Conservation (phyloP, 1,284 basidiomycete genomes). For the Ganoderma leucocontextum region DNA sequence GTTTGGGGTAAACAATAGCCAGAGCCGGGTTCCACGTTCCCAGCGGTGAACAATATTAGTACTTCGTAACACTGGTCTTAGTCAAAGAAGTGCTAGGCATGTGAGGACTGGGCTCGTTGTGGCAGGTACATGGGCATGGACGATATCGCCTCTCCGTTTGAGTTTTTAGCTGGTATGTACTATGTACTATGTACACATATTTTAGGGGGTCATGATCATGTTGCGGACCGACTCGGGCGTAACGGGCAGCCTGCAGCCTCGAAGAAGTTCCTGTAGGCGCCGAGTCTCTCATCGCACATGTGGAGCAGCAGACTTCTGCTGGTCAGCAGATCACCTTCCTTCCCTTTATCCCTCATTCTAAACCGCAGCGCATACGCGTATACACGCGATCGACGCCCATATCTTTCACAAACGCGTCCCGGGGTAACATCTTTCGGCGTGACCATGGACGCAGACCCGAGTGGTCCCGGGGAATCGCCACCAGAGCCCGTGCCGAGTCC, state of each 20-base stretch:
- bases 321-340: slow-evolving; percentile 13
- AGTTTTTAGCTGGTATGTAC: neutral
- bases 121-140: too few species aligned
- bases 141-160: neutral
- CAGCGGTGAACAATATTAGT: neutral
- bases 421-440: neutral
- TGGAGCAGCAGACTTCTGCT: slow-evolving; percentile 25
- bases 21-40: neutral
- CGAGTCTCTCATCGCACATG: slow-evolving; percentile 13
- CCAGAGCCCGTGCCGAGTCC: slow-evolving; percentile 6
- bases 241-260: neutral
- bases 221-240: neutral
- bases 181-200: too few species aligned
- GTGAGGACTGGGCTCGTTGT: too few species aligned
- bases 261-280: neutral
- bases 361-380: slow-evolving; percentile 4
- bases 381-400: neutral
- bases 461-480: slow-evolving; percentile 9
- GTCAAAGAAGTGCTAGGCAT: neutral
- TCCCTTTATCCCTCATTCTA: slow-evolving; percentile 4
- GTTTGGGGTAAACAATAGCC: neutral
- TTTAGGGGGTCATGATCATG: too few species aligned
- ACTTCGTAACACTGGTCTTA: neutral
- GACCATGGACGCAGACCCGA: slow-evolving; percentile 23
- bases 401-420: neutral